Evolutionary conservation across 805 yeast species (phyloP).

Genomic region (Pichia manshurica): DNA sequence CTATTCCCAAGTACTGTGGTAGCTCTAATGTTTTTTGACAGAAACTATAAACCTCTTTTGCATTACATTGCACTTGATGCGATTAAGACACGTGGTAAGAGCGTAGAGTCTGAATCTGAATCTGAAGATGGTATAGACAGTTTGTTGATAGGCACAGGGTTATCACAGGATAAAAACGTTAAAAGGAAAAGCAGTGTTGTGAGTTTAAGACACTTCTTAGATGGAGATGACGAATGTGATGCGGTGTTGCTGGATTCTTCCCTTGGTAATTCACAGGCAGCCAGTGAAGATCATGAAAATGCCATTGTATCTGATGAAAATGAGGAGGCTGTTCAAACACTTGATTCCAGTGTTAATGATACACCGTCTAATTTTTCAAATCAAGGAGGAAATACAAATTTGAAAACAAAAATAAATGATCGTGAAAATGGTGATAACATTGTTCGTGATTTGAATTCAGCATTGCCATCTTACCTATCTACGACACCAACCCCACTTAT

Average conservation of each 20-base stretch:
- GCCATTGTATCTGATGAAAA: slow-evolving; percentile 3
- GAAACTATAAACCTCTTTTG: slow-evolving; percentile 48
- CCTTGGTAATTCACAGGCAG: slow-evolving; percentile 3
- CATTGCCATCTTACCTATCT: neutral
- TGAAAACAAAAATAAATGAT: neutral
- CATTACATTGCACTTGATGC: slow-evolving; percentile 56
- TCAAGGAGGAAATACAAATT: no score
- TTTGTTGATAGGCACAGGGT: slow-evolving; percentile 8
- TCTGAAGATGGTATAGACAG: slow-evolving; percentile 18
- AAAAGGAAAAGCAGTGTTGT: slow-evolving; percentile 12
- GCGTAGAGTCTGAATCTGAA: slow-evolving; percentile 22
- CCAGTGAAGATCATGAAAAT: slow-evolving; percentile 1
- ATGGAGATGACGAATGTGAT: slow-evolving; percentile 16
- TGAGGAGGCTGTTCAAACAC: slow-evolving; percentile 2
- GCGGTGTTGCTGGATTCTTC: slow-evolving; percentile 14
- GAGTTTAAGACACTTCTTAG: slow-evolving; percentile 12
- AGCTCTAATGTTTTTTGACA: slow-evolving; percentile 46
- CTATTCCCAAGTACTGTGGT: slow-evolving; percentile 41
- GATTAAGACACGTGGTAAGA: slow-evolving; percentile 36
- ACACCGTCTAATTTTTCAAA: neutral
- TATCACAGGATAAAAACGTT: slow-evolving; percentile 3
- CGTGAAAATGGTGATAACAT: no score
- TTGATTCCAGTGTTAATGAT: neutral
- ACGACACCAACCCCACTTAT: neutral
- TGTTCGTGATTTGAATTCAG: neutral